Conservation (phyloP, 371 early-diverging fungal genomes). For the Mortierella sp. region DNA sequence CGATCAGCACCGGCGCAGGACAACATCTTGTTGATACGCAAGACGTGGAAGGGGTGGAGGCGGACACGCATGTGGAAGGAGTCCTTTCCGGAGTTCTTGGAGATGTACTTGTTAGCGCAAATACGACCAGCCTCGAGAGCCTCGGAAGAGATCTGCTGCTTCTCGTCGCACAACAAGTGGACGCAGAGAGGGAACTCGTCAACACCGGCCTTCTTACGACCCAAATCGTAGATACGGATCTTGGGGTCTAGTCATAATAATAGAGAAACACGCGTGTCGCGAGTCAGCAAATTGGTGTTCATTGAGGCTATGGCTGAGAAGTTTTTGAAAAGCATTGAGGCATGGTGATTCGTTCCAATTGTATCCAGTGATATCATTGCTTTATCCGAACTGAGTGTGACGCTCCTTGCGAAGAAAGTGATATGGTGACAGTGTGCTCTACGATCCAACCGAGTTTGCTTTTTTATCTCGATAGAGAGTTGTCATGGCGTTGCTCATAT, state of each 20-base stretch:
- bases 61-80: slow-evolving; percentile 99
- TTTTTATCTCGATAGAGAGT: neutral
- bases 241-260: slow-evolving; percentile 87
- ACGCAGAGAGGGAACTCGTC: slow-evolving; percentile 99
- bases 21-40: slow-evolving; percentile 99
- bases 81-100: slow-evolving; percentile 99
- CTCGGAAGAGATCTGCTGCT: slow-evolving; percentile 99
- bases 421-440: too few relatives aligned
- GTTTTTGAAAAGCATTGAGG: too few relatives aligned
- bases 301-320: neutral
- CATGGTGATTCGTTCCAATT: neutral
- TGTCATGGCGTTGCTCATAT: neutral
- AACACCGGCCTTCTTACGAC: slow-evolving; percentile 99
- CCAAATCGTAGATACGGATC: slow-evolving; percentile 99
- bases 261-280: slow-evolving; percentile 55
- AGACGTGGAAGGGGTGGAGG: slow-evolving; percentile 99
- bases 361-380: too few relatives aligned
- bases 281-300: neutral
- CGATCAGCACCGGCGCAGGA: slow-evolving; percentile 99
- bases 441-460: too few relatives aligned
- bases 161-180: slow-evolving; percentile 98
- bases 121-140: slow-evolving; percentile 99
- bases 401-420: neutral
- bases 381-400: neutral
- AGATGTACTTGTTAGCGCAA: slow-evolving; percentile 99